These are phyloP conservation scores for Trypanosoma caninum DNA, from an alignment of 208 protist species.

Conservation along the genomic window DNA sequence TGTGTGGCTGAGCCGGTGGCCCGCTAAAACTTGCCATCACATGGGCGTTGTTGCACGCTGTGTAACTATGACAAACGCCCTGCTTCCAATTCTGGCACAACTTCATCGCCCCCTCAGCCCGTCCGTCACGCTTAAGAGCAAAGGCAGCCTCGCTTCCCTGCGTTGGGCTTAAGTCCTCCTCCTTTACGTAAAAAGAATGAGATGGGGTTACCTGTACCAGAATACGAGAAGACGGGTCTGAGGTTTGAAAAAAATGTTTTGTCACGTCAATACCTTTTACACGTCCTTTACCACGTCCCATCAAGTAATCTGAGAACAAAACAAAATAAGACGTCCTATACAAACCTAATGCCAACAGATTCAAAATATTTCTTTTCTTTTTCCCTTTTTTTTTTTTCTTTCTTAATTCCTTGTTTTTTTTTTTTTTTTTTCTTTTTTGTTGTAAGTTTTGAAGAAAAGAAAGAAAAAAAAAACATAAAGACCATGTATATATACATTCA, in stretches of 20 bases:
- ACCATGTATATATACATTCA: no score
- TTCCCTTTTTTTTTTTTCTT: background rate
- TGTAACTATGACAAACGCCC: constrained; percentile 66
- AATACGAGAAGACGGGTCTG: constrained; percentile 54
- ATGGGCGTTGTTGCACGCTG: constrained; percentile 76
- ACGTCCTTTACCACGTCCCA: constrained; percentile 32
- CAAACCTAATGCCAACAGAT: no score
- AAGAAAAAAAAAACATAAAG: background rate
- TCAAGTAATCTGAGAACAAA: background rate
- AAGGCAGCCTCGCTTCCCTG: constrained; percentile 73
- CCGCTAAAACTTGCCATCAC: constrained; percentile 45
- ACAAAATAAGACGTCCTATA: background rate
- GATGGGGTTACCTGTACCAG: constrained; percentile 46
- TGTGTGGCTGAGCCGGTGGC: background rate
- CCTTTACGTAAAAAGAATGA: constrained; percentile 36
- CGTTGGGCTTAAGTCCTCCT: constrained; percentile 79
- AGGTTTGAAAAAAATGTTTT: constrained; percentile 56
- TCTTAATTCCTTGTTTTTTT: background rate
- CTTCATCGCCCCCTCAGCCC: constrained; percentile 58
- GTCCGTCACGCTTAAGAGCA: constrained; percentile 56
- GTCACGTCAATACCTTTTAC: constrained; percentile 77
- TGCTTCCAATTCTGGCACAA: constrained; percentile 74
- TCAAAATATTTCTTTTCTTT: background rate
- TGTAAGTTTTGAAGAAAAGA: background rate
- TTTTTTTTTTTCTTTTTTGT: background rate